Evolutionary conservation across 2,329 filamentous ascomycete species (phyloP).

Genomic region (Juglanconis oblonga): DNA sequence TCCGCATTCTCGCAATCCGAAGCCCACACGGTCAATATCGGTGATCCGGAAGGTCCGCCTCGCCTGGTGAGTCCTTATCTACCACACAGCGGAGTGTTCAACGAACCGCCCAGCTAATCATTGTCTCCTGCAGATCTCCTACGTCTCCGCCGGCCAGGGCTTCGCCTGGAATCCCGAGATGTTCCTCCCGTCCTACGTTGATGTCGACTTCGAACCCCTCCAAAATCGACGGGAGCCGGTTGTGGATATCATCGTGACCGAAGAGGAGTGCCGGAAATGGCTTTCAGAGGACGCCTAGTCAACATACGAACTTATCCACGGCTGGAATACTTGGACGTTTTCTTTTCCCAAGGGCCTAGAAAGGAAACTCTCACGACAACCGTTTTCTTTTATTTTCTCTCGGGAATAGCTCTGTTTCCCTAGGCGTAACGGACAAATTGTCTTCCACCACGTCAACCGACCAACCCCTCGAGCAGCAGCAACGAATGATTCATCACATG

Average conservation of each 20-base stretch:
- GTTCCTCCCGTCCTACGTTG: constrained; percentile 75
- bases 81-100: neutral
- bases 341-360: constrained; percentile 5
- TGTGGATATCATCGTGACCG: constrained; percentile 72
- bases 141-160: constrained; percentile 74
- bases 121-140: constrained; percentile 60
- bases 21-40: constrained; percentile 78
- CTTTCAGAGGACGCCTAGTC: constrained; percentile 53
- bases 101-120: constrained; percentile 21
- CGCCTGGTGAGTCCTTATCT: constrained; percentile 56
- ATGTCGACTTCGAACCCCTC: constrained; percentile 71
- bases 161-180: constrained; percentile 86
- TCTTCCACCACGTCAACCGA: neutral
- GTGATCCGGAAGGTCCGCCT: constrained; percentile 68
- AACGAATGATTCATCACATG: constrained; percentile 1
- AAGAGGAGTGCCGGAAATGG: constrained; percentile 71
- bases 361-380: constrained; percentile 16
- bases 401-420: neutral
- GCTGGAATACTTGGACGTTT: neutral
- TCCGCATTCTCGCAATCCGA: constrained; percentile 70
- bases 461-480: neutral
- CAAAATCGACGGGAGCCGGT: constrained; percentile 75
- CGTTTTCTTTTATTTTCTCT: neutral
- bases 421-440: constrained; percentile 9
- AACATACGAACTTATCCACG: neutral